Evolutionary conservation across 1,139 yeast species (phyloP).

Genomic region (Magnusiomyces fungicola): DNA sequence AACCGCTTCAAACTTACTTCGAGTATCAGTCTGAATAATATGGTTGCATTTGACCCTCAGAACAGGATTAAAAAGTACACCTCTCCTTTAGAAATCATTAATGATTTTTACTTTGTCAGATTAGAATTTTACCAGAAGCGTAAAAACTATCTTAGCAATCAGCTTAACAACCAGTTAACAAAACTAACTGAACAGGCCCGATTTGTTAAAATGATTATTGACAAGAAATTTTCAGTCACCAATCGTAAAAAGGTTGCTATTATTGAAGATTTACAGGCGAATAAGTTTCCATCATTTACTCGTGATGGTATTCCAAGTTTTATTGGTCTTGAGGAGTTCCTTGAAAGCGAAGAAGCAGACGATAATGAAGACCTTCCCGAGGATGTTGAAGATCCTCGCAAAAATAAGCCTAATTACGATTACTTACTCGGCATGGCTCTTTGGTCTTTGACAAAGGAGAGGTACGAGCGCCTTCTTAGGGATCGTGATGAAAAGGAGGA

Average conservation of each 20-base stretch:
- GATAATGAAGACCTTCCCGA: constrained; percentile 22
- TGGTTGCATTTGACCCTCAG: constrained; percentile 94
- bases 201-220: constrained; percentile 85
- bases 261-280: constrained; percentile 52
- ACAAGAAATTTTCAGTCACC: constrained; percentile 57
- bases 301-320: constrained; percentile 55
- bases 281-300: constrained; percentile 70
- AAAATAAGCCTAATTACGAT: constrained; percentile 35
- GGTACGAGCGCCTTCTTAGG: constrained; percentile 68
- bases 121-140: constrained; percentile 86
- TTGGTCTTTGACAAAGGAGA: constrained; percentile 87
- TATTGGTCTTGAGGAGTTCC: constrained; percentile 31
- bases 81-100: constrained; percentile 65
- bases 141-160: constrained; percentile 68
- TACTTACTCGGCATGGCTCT: constrained; percentile 71
- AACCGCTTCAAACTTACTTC: constrained; percentile 76
- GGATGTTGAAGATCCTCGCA: constrained; percentile 32
- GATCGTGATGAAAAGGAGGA: constrained; percentile 68
- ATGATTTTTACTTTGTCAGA: constrained; percentile 79
- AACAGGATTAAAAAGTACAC: constrained; percentile 84
- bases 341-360: constrained; percentile 34
- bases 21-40: constrained; percentile 64
- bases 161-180: constrained; percentile 65
- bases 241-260: constrained; percentile 66
- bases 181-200: constrained; percentile 79